Percentiles rank a stretch among this genome's conserved stretches.
Conservation (phyloP, 768 basidiomycete species). For the Psilocybe cyanescens region DNA sequence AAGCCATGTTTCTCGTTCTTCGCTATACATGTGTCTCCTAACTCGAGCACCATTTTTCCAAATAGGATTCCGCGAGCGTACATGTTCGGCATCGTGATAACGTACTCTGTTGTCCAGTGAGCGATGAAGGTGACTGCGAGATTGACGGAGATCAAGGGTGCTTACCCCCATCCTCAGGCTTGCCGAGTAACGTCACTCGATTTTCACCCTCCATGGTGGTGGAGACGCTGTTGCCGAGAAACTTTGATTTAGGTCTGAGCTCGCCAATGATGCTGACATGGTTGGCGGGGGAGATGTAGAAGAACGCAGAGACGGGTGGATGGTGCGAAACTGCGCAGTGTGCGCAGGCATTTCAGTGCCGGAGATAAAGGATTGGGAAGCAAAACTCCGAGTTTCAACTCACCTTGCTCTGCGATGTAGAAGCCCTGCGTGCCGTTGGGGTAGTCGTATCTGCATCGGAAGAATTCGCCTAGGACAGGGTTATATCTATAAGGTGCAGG, state of each 20-base stretch:
- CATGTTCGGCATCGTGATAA: slow-evolving; percentile 98
- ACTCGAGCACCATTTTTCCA: slow-evolving; percentile 94
- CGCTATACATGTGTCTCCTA: slow-evolving; percentile 88
- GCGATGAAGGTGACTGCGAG: slow-evolving; percentile 11
- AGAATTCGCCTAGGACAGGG: slow-evolving; percentile 96
- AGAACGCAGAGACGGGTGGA: slow-evolving; percentile 94
- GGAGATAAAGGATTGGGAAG: slow-evolving; percentile 2
- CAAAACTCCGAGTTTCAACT: slow-evolving; percentile 14
- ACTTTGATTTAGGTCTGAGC: slow-evolving; percentile 92
- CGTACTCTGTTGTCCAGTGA: slow-evolving; percentile 59
- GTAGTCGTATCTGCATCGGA: slow-evolving; percentile 95
- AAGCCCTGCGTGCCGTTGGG: slow-evolving; percentile 88
- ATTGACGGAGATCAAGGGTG: slow-evolving; percentile 19
- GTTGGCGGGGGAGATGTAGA: slow-evolving; percentile 92
- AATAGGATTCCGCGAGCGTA: slow-evolving; percentile 88
- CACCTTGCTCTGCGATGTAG: slow-evolving; percentile 96
- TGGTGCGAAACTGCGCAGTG: slow-evolving; percentile 83
- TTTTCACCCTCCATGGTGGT: slow-evolving; percentile 98
- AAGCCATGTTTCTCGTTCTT: slow-evolving; percentile 80
- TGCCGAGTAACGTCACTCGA: slow-evolving; percentile 79
- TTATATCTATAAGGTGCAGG: slow-evolving; percentile 70
- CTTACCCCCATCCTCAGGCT: slow-evolving; percentile 86
- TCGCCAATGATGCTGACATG: slow-evolving; percentile 88
- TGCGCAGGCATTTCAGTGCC: slow-evolving; percentile 1
- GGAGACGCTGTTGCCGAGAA: slow-evolving; percentile 95